Base-by-base conservation (phyloP, 805 yeast species). In the Phaffomyces opuntiae region DNA sequence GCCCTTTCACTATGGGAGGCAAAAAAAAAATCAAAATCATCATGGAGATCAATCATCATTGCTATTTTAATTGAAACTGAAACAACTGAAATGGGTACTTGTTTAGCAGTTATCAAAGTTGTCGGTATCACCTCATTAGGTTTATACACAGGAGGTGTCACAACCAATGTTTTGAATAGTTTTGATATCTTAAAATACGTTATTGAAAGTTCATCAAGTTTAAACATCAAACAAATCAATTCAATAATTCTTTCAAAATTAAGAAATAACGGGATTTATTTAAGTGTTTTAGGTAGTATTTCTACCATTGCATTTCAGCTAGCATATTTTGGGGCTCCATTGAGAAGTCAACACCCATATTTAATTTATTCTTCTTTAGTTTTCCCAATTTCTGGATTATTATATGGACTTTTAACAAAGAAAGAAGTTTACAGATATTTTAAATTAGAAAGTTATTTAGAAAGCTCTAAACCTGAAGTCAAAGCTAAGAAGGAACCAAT, bases 101-200 rank as follows among this genome's bases (percentile, higher is more conserved):
- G 83, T 64, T 60, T 77, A 36, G 75, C 77, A 17, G 68, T 72
- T 34, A 77, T 81, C 48, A 84, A 84, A 59, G 61, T 81, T 40
- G 63, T 81, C 36, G 90, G 89, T 33, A 76, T 77, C 34, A 71
- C 83, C 5, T 76, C 89, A 11, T 63, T 84, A 40, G 93, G 91
- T n/a, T 59, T 83, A 49, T 70, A 80, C 54, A 68, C 85, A 5
- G 75, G 80, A 16, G 62, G 75, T 3, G 70, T 77, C 47, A 53
- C 71, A n/a, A 65, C 68, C 54, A 68, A 50, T 27, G 40, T 49
- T 53, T 39, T 56, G 8, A 45, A 48, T 25, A 52, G 44, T 24
- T 43, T 43, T 26, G 59, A 56, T 9, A 51, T 59, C n/a, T 43
- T 57, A 17, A 47, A 58, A 8, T 55, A 73, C 40, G 60, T 74